Base-by-base conservation (phyloP, 176 grass and related monocot genomes). In the Avena eriantha region DNA sequence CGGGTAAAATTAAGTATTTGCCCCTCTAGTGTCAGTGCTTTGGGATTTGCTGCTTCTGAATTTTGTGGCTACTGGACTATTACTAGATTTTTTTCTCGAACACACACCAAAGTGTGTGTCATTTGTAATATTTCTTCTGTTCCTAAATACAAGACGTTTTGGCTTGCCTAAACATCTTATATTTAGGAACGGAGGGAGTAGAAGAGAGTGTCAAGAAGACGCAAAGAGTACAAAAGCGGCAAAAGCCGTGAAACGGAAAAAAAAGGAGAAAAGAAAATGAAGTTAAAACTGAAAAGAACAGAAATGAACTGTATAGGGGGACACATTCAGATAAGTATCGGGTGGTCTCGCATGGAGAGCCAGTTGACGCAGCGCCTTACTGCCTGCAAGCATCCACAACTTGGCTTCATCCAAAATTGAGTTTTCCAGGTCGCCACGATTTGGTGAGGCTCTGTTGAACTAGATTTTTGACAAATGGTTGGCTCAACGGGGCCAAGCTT, bases 51-150 rank as follows among this genome's bases (percentile, higher is more conserved):
- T 74, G 43, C 43, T 74, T 74, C 45, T 49, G 45, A 74, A 74
- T 48, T 26, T 15, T 13, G 70, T 47, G 45, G 45, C 71, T 49
- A 12, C 14, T 74, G 45, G 71, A 9, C 7, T 26, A 74, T 74
- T 74, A 50, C 46, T 50, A 74, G 22, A 74, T 26, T 49, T 74
- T 73, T 73, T 63, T 63, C 59, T 63, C 1, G 50, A 53, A 53
- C 50, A 53, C 14, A 53, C 50, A 53, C 50, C 14, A 53, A 26
- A 26, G 60, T 24, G n/a, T 24, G n/a, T 61, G 58, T 61, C 58
- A 61, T 61, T 61, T 24, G 58, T 24, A 61, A 29, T 29, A 29
- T 29, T 29, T 29, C 29, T 29, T 29, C 29, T 29, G 29, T 29
- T 29, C 29, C 29, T 29, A 29, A 29, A 29, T 29, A 29, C 29